Base-by-base conservation (phyloP, 768 basidiomycete species). In the Boletus subcaerulescens region DNA sequence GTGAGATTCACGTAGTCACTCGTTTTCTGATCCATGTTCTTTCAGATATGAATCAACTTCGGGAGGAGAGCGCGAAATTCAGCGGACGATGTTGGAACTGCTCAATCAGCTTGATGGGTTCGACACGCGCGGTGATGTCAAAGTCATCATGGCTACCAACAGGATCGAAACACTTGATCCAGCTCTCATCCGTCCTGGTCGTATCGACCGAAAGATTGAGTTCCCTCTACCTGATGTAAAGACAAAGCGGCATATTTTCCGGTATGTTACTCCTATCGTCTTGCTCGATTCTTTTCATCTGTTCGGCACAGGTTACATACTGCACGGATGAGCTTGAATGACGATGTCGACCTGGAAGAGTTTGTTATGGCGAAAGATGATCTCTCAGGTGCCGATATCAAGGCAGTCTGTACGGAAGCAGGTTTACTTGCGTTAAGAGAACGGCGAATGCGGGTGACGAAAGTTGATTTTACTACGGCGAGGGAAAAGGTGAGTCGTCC, bases 61-160 rank as follows among this genome's bases (percentile, higher is more conserved):
- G 3, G 96, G 97, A 32, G 97, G 97, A 59, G 96, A 99, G 75
- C 91, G 96, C 60, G 97, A 99, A 77, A 98, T 99, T 62, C 97
- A 99, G 71, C 85, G 97, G 55, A 99, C 97, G 15, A 98, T 99
- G 97, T 80, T 98, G 74, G 97, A 99, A 71, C 80, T 99, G 46
- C 83, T 99, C 48, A 99, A 99, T 70, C 97, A 99, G 73, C 80
- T 99, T 39, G 97, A 99, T 64, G 97, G 97, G n/a, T 98, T 99
- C 72, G 97, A 99, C 69, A 94, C 94, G 6, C 86, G 95, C 52
- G 96, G 96, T n/a, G 97, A 98, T 68, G 95, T 99, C 55, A 99
- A 98, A 74, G 96, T 99, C 61, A 98, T 99, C 71, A 98, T 98
- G 97, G 97, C 97, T 13, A 99, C 97, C 6, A 99, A 99, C 76